Evolutionary conservation across 192 early-diverging fungal species (phyloP).

Genomic region (Paraglomus brasilianum): DNA sequence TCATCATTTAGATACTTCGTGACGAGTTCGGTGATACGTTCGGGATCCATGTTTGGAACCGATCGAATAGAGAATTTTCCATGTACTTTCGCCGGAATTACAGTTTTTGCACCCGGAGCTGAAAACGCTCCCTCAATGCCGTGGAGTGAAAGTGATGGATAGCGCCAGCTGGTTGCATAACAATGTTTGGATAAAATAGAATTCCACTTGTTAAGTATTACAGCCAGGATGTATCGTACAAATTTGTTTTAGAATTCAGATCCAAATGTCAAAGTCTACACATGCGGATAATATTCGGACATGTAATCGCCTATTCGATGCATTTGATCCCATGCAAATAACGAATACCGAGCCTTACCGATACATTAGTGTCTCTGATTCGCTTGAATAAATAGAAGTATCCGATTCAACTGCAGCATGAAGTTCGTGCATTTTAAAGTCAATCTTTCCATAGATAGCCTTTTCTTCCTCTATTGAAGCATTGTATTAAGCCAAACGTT

Average conservation of each 20-base stretch:
- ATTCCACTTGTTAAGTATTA: too few relatives aligned
- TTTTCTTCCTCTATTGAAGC: slow-evolving; percentile 64
- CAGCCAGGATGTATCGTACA: too few relatives aligned
- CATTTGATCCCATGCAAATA: too few relatives aligned
- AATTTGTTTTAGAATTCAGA: too few relatives aligned
- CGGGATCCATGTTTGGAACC: slow-evolving; percentile 91
- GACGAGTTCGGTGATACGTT: slow-evolving; percentile 73
- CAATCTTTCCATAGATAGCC: slow-evolving; percentile 76
- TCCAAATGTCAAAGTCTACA: too few relatives aligned
- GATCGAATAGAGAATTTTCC: slow-evolving; percentile 99
- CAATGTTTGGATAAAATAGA: too few relatives aligned
- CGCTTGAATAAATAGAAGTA: slow-evolving; percentile 73
- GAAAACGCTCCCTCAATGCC: slow-evolving; percentile 98
- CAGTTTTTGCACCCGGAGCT: slow-evolving; percentile 91
- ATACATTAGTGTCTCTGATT: slow-evolving; percentile 80
- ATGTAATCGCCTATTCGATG: too few relatives aligned
- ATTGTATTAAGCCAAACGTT: not conserved
- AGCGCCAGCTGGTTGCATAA: slow-evolving; percentile 85
- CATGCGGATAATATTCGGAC: too few relatives aligned
- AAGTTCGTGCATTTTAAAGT: slow-evolving; percentile 79
- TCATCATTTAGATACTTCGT: slow-evolving; percentile 73
- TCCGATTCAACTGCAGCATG: slow-evolving; percentile 73
- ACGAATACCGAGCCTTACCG: slow-evolving; percentile 47
- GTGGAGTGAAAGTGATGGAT: slow-evolving; percentile 93
- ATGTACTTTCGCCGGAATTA: slow-evolving; percentile 91